Base-by-base conservation (phyloP, 768 basidiomycete species). In the Lepiota brunneoincarnata region DNA sequence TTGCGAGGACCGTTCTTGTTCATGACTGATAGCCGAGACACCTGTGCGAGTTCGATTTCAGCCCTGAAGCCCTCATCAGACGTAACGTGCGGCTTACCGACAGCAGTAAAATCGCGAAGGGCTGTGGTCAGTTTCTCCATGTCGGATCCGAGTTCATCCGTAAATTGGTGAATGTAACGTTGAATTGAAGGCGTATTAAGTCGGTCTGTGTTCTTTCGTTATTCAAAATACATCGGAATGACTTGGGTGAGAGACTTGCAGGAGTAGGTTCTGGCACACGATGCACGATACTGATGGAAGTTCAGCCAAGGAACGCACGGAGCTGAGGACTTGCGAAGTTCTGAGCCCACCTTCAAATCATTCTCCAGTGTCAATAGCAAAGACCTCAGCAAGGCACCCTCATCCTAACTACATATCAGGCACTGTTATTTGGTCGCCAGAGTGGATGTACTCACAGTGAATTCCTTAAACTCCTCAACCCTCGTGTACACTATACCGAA, bases 381-480 rank as follows among this genome's bases (percentile, higher is more conserved):
- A n/a, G 43, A 39, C 34, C 46, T 53, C n/a, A 53, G 18, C 7
- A 26, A 20, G 10, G 31, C 18, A 5, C 44, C 51, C 20, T 53
- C 51, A 15, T 53, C 51, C 51, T 53, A 11, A 1, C 6, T 11
- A 4, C 23, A 1, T 12, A n/a, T 44, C 15, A 38, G 15, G 11
- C 1, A 4, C 12, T n/a, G 1, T 6, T 18, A 24, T 17, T 21
- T 20, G 4, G 10, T 10, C 6, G 3, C 7, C 24, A 26, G n/a
- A 15, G 5, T 2, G 4, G 18, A 17, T 7, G 39, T 3, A 24
- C 43, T 3, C 21, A 53, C 51, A 24, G 51, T 45, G 17, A 53
- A 45, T 17, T 44, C 51, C 20, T 36, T 34, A 17, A 53, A 53
- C 14, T 53, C 51, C n/a, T 53, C 44, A 28, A 53, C 46, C 23